Base-by-base conservation (phyloP, 176 grass and related monocot species). In the Eragrostis nindensis region DNA sequence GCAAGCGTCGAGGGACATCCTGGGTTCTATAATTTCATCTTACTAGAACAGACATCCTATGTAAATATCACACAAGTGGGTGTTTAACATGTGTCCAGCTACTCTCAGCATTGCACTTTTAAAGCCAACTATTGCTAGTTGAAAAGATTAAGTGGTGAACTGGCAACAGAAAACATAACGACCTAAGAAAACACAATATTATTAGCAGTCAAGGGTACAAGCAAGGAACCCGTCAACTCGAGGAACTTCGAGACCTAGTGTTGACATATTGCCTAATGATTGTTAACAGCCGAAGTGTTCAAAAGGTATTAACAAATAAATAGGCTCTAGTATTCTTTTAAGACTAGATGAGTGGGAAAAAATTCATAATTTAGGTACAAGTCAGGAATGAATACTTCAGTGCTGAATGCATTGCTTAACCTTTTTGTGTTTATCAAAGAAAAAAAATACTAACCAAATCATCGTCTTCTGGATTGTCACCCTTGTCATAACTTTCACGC, bases 381-480 rank as follows among this genome's bases (percentile, higher is more conserved):
- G 15, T 15, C 14, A 73, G 39, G 41, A 38, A 77, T 27, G 36
- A 80, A 74, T 62, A 62, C 3, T 59, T 8, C 11, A 21, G 29
- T 64, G 30, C 25, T 66, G 38, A 36, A 66, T 53, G 3, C 24
- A 54, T 44, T 47, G 68, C 43, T 38, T 76, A 70, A 11, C 66
- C 4, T 71, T 11, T 6, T 80, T 63, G 27, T 78, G 27, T 7
- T 12, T 74, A 44, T 46, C 7, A 6, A 49, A 65, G 27, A n/a
- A 55, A 74, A 43, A 76, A 42, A 43, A 77, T n/a, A n/a, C 83
- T 80, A 86, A 98, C 92, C 86, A 98, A 71, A 83, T 98, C 95
- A 88, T 98, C 92, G 78, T 98, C 95, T 86, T 93, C 95, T 64
- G 92, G 88, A 57, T 83, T 83, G 68, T 88, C 90, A 68, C 92